phyloP scores from a whole-genome alignment of 768 basidiomycete genomes.

The Amanita polypyramis region DNA sequence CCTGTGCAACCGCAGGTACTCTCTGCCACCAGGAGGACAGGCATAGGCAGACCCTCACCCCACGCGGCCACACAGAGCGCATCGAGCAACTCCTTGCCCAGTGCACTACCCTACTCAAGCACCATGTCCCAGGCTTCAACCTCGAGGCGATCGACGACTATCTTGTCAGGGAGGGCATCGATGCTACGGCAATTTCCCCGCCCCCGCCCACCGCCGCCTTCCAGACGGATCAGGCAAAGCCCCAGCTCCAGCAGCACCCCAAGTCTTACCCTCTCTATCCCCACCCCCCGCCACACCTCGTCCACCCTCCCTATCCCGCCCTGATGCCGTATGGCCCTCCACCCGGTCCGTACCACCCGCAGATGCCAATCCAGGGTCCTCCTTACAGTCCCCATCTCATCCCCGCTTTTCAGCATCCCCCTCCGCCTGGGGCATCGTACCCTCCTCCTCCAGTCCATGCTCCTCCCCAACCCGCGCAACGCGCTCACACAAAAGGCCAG shows the following conservation, averaged over 20 bases:
- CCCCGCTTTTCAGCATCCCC: slow-evolving; percentile 42
- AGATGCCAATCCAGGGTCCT: slow-evolving; percentile 26
- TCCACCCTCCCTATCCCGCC: slow-evolving; percentile 27
- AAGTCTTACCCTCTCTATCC: slow-evolving; percentile 25
- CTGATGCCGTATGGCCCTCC: slow-evolving; percentile 26
- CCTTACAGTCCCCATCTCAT: slow-evolving; percentile 51
- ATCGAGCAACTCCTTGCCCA: slow-evolving; percentile 73
- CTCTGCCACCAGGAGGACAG: slow-evolving; percentile 83
- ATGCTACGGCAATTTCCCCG: slow-evolving; percentile 23
- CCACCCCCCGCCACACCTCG: slow-evolving; percentile 27
- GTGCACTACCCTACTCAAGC: slow-evolving; percentile 71
- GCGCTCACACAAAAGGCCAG: slow-evolving; percentile 50
- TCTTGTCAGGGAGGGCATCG: slow-evolving; percentile 57
- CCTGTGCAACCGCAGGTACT: slow-evolving; percentile 72
- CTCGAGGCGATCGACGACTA: slow-evolving; percentile 57
- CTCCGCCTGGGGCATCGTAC: slow-evolving; percentile 24
- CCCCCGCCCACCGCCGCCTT: slow-evolving; percentile 18
- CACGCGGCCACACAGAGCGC: slow-evolving; percentile 73
- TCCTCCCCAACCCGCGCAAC: slow-evolving; percentile 6
- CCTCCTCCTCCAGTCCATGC: slow-evolving; percentile 14
- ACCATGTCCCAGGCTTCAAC: slow-evolving; percentile 56
- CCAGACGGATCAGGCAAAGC: slow-evolving; percentile 20
- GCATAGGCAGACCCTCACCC: slow-evolving; percentile 79
- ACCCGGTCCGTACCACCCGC: slow-evolving; percentile 27
- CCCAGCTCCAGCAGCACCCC: slow-evolving; percentile 14